Percentiles rank a stretch among this genome's conserved stretches.
These are phyloP conservation scores for Poronia punctata DNA, from an alignment of 495 filamentous ascomycete genomes.

Conservation along the genomic window DNA sequence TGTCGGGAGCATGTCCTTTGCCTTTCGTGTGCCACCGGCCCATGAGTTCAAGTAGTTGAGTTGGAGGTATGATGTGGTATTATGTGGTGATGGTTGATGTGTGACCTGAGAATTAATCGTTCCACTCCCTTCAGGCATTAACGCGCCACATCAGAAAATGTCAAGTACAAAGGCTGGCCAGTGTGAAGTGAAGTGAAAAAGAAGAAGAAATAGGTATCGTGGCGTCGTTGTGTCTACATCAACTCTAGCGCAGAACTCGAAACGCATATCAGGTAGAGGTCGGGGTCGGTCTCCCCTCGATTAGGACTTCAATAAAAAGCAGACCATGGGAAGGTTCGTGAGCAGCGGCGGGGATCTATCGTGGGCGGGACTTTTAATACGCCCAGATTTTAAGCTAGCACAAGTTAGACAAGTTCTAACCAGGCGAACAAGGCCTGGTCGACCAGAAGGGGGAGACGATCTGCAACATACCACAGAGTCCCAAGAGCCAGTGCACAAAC, in stretches of 20 bases:
- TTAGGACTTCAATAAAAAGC: slow-evolving; percentile 21
- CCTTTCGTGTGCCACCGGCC: too few relatives aligned
- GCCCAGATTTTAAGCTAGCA: slow-evolving; percentile 82
- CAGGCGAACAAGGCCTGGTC: background rate
- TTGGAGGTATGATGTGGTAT: slow-evolving; percentile 12
- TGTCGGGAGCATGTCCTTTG: too few relatives aligned
- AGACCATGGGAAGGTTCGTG: too few relatives aligned
- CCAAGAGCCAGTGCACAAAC: slow-evolving; percentile 98
- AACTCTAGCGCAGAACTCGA: slow-evolving; percentile 35
- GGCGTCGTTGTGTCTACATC: slow-evolving; percentile 48
- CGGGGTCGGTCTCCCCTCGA: slow-evolving; percentile 28
- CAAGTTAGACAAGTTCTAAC: slow-evolving; percentile 17
- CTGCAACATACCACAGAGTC: slow-evolving; percentile 80
- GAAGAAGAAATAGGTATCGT: slow-evolving; percentile 41
- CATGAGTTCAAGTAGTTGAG: slow-evolving; percentile 11
- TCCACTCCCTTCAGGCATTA: slow-evolving; percentile 18
- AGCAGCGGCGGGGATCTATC: too few relatives aligned
- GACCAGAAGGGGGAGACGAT: background rate
- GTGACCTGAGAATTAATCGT: slow-evolving; percentile 13
- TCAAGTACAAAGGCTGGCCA: slow-evolving; percentile 29
- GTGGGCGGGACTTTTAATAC: slow-evolving; percentile 43
- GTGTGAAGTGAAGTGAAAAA: slow-evolving; percentile 25
- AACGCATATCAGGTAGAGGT: slow-evolving; percentile 36
- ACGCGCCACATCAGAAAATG: slow-evolving; percentile 17
- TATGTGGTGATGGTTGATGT: slow-evolving; percentile 10